A percentile compares a stretch with the other conserved stretches of the same genome.
Conservation (phyloP, 2,329 filamentous ascomycete species). For the Bertia moriformis region DNA sequence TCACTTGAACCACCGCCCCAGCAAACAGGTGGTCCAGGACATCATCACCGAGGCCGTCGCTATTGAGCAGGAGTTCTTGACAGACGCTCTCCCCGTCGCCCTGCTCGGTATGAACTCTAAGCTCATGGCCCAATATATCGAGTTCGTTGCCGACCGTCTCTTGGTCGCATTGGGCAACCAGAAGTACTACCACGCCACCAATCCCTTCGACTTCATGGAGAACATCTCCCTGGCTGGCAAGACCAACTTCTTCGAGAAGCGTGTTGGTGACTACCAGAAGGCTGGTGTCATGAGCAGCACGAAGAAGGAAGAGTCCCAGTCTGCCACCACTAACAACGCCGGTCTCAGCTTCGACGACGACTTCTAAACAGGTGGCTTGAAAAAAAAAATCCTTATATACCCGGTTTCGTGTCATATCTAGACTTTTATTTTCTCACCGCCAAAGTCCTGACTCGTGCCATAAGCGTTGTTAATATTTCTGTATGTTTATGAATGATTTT, state of each 20-base stretch:
- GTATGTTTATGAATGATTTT: too few species aligned
- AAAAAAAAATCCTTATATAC: constrained; percentile 3
- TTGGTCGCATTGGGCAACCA: constrained; percentile 84
- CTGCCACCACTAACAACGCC: constrained; percentile 39
- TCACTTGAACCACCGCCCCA: constrained; percentile 85
- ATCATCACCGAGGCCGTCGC: constrained; percentile 88
- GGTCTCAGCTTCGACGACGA: constrained; percentile 94
- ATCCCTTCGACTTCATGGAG: constrained; percentile 99
- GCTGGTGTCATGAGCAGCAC: constrained; percentile 93
- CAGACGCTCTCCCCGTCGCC: constrained; percentile 80
- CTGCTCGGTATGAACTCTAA: constrained; percentile 94
- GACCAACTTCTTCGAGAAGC: constrained; percentile 99
- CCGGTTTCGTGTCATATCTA: not conserved
- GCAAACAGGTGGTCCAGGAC: constrained; percentile 63
- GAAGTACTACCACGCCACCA: constrained; percentile 82
- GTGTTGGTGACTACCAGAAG: constrained; percentile 98
- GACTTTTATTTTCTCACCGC: not conserved
- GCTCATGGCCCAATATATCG: constrained; percentile 99
- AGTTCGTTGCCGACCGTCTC: constrained; percentile 95
- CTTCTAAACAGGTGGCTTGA: constrained; percentile 77
- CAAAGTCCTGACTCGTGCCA: not conserved
- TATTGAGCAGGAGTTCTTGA: constrained; percentile 96
- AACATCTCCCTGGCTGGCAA: constrained; percentile 97
- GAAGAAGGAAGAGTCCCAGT: constrained; percentile 48
- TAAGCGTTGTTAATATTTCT: not conserved